Conservation (phyloP, 2,329 filamentous ascomycete genomes). For the Iodosphaeria phyllophila region DNA sequence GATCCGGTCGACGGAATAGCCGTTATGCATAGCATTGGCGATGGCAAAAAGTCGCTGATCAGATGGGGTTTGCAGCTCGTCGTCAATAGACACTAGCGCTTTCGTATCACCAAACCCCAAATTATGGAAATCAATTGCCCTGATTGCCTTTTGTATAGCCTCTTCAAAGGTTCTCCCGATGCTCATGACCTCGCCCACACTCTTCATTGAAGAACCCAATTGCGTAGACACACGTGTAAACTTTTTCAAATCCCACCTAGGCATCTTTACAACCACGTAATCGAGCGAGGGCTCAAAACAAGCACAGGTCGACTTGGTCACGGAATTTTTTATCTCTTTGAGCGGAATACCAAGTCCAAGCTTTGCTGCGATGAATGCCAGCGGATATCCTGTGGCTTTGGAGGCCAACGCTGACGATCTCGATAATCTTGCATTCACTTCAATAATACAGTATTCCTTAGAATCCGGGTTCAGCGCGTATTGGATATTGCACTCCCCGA, state of each 20-base stretch:
- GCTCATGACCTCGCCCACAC: constrained; percentile 97
- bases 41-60: constrained; percentile 96
- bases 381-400: constrained; percentile 89
- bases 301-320: constrained; percentile 87
- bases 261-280: constrained; percentile 98
- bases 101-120: constrained; percentile 84
- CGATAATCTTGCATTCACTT: constrained; percentile 92
- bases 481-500: constrained; percentile 98
- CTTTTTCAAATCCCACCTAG: constrained; percentile 97
- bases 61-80: constrained; percentile 90
- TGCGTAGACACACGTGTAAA: constrained; percentile 93
- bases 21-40: constrained; percentile 89
- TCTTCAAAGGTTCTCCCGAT: constrained; percentile 95
- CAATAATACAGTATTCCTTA: constrained; percentile 95
- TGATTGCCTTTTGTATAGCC: constrained; percentile 95
- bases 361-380: constrained; percentile 95
- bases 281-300: constrained; percentile 98
- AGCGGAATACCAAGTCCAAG: constrained; percentile 85
- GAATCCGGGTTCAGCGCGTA: constrained; percentile 94
- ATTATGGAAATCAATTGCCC: constrained; percentile 87
- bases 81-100: constrained; percentile 87
- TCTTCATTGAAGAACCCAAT: constrained; percentile 98
- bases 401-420: constrained; percentile 89
- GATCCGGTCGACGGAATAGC: constrained; percentile 90
- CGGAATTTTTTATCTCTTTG: constrained; percentile 90